Conservation (phyloP, 1,139 yeast genomes). For the Sugiyamaella neomexicana region DNA sequence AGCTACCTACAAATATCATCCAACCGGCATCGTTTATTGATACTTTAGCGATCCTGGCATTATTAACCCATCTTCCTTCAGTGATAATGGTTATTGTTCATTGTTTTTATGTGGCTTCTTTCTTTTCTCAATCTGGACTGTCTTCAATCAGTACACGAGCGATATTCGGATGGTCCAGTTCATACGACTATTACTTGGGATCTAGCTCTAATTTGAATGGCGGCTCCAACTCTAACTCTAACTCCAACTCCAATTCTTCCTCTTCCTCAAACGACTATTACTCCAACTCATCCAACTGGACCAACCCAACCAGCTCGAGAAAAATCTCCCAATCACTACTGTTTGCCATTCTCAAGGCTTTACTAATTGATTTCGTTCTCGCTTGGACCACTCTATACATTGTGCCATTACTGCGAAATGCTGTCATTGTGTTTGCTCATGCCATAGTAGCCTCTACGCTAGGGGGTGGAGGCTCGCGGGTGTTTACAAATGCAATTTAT, state of each 20-base stretch:
- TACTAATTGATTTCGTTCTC: slow-evolving; percentile 27
- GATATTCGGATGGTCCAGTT: slow-evolving; percentile 26
- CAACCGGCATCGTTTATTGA: slow-evolving; percentile 37
- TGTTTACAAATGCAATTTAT: slow-evolving; percentile 38
- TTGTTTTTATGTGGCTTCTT: slow-evolving; percentile 31
- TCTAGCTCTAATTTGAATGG: slow-evolving; percentile 16
- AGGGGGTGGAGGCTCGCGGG: slow-evolving; percentile 38
- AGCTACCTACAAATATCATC: slow-evolving; percentile 29
- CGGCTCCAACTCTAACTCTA: slow-evolving; percentile 1
- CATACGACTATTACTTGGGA: slow-evolving; percentile 14
- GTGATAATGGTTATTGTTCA: slow-evolving; percentile 35
- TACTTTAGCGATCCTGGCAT: slow-evolving; percentile 37
- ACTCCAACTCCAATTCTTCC: background rate
- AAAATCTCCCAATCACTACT: slow-evolving; percentile 9
- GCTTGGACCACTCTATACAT: slow-evolving; percentile 33
- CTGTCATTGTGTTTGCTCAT: slow-evolving; percentile 38
- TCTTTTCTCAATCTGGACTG: slow-evolving; percentile 24
- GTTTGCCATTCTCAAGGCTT: slow-evolving; percentile 22
- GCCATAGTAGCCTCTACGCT: slow-evolving; percentile 41
- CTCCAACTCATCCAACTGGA: slow-evolving; percentile 2
- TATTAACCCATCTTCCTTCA: slow-evolving; percentile 36
- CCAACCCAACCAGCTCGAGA: slow-evolving; percentile 1
- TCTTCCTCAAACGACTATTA: slow-evolving; percentile 4
- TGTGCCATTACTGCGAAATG: slow-evolving; percentile 30
- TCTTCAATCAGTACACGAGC: slow-evolving; percentile 22